phyloP scores from a whole-genome alignment of 805 yeast species.

The Wickerhamiella cacticola region DNA sequence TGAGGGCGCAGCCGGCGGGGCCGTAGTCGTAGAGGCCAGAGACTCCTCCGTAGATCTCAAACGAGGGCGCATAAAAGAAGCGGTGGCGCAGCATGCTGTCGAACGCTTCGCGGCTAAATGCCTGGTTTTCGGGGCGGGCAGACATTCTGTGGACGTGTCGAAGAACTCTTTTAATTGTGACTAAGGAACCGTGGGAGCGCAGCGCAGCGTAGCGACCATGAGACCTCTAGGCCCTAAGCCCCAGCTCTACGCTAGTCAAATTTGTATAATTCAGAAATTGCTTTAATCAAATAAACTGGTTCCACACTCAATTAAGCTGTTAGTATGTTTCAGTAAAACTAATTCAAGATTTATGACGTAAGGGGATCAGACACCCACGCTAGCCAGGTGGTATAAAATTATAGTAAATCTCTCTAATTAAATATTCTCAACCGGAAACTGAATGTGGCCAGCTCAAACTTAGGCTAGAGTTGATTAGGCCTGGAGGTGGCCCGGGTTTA shows the following conservation, averaged over 20 bases:
- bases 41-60: conserved; percentile 96
- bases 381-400: too few relatives aligned
- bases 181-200: neutral
- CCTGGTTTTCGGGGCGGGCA: conserved; percentile 22
- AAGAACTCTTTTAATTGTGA: conserved; percentile 10
- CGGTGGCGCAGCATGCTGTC: conserved; percentile 90
- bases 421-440: too few relatives aligned
- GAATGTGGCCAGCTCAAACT: too few relatives aligned
- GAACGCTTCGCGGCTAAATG: conserved; percentile 70
- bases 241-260: neutral
- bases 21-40: conserved; percentile 97
- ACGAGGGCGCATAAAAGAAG: conserved; percentile 94
- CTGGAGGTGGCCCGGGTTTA: too few relatives aligned
- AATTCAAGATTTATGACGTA: too few relatives aligned
- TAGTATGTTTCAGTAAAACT: too few relatives aligned
- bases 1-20: conserved; percentile 98
- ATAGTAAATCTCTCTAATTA: too few relatives aligned
- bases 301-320: too few relatives aligned
- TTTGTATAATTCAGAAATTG: neutral
- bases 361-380: too few relatives aligned
- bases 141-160: conserved; percentile 17
- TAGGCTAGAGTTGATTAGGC: too few relatives aligned
- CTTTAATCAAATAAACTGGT: neutral
- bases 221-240: too few relatives aligned
- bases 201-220: too few relatives aligned